Conservation (phyloP, 257 asterid genomes). For the Solanum okadae region DNA sequence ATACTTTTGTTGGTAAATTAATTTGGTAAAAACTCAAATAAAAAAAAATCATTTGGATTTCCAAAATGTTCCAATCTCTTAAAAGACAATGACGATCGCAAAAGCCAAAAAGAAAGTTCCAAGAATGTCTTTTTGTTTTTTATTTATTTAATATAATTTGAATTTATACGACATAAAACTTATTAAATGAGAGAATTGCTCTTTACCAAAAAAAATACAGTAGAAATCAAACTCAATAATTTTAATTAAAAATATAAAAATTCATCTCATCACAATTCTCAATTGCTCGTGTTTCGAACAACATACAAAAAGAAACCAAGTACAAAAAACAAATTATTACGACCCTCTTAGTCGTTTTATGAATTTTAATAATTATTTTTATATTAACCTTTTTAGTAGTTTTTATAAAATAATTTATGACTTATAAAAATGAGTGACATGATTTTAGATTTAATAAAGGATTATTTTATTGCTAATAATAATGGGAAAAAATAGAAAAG, state of each 20-base stretch:
- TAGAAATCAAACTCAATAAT: accelerated
- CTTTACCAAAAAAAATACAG: background rate
- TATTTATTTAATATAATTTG: background rate
- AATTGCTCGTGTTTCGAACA: background rate
- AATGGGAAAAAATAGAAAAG: no score
- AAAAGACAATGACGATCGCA: background rate
- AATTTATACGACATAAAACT: background rate
- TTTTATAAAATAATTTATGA: no score
- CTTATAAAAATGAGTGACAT: no score
- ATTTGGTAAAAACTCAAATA: background rate
- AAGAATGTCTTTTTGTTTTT: background rate
- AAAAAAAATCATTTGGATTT: background rate
- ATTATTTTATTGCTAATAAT: no score
- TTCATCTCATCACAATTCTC: background rate
- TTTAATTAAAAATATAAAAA: background rate
- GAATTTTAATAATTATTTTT: no score
- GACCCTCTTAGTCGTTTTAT: no score
- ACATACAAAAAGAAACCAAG: background rate
- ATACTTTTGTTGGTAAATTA: background rate
- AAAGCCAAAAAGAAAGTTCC: background rate
- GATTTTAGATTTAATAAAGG: no score
- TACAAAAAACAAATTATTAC: no score
- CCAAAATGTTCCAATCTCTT: background rate
- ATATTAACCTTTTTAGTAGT: no score
- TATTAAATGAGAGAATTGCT: background rate